Base-by-base conservation (phyloP, 495 filamentous ascomycete species). In the Aspergillus mulundensis region DNA sequence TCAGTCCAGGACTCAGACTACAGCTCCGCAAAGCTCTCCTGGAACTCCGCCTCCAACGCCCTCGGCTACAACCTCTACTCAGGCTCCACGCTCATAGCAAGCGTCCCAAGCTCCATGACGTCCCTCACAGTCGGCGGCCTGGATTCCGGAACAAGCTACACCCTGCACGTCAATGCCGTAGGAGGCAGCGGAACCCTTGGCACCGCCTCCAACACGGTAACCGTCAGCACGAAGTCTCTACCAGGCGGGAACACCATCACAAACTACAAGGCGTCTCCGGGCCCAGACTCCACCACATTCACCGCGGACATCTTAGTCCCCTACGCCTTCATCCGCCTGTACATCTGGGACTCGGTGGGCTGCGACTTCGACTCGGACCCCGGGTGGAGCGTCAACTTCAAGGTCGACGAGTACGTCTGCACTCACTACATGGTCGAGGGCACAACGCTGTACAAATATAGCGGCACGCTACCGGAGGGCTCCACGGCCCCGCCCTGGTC, bases 401-500 rank as follows among this genome's bases (percentile, higher is more conserved):
- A 61, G 4, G 21, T 42, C 1, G 54, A 42, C 30, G 15, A 61
- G 6, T 58, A 45, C 39, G 28, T 61, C 38, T 61, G 59, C 36
- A 45, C 59, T 16, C 54, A 61, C 54, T 61, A 61, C 43, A 61
- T 58, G 54, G 54, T 61, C 16, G 59, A 61, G 21, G 36, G 25
- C 34, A 28, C 30, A 19, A 43, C 24, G 1, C 53, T 61, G 7
- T 61, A 56, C 34, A 50, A 49, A 32, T 61, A 61, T 43, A 57
- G 49, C 36, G 59, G 59, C 36, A 32, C 43, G 5, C 30, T 53
- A 12, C 48, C 58, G 41, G 50, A 56, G 25, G 53, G 48, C 32
- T 34, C 28, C 12, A 57, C 49, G n/a, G 36, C 28, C 8, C 25
- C 28, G 11, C 53, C 53, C n/a, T 61, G 58, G 53, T 11, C 58